These are phyloP conservation scores for Pascua sp. DNA, from an alignment of 1,284 basidiomycete species.

Conservation along the genomic window DNA sequence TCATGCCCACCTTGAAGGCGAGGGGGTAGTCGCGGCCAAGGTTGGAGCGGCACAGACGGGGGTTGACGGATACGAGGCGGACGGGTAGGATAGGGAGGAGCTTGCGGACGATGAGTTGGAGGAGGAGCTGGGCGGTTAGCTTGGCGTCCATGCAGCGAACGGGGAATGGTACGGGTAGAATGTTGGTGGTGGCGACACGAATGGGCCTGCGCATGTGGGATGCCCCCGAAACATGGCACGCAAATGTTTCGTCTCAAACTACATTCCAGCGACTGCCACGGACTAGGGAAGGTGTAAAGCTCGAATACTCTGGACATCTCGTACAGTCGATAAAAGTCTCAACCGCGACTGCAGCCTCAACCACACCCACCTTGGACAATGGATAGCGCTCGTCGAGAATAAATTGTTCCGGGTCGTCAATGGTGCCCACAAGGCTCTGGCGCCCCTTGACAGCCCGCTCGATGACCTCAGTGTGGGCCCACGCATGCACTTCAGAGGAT, in stretches of 20 bases:
- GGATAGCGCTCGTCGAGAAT: constrained; percentile 12
- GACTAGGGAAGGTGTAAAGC: too few species aligned
- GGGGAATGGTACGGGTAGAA: not conserved
- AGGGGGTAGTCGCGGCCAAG: constrained; percentile 13
- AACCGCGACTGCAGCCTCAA: too few species aligned
- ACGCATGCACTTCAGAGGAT: constrained; percentile 15
- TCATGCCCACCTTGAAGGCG: not conserved
- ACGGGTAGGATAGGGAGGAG: constrained; percentile 16
- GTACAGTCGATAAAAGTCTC: too few species aligned
- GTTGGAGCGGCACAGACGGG: constrained; percentile 18
- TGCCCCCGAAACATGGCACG: too few species aligned
- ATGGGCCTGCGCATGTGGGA: not conserved
- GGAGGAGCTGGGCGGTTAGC: constrained; percentile 15
- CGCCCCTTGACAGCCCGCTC: not conserved
- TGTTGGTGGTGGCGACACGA: not conserved
- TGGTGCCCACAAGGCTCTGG: constrained; percentile 1
- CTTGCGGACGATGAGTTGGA: constrained; percentile 19
- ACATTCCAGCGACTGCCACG: too few species aligned
- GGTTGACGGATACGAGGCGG: constrained; percentile 16
- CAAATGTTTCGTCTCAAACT: too few species aligned
- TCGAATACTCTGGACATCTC: too few species aligned
- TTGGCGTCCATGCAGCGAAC: too few species aligned
- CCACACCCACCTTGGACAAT: constrained; percentile 23
- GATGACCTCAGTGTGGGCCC: constrained; percentile 5
- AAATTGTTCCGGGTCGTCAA: constrained; percentile 12